Evolutionary conservation across 768 basidiomycete species (phyloP).

Genomic region (Crepidotus variabilis): DNA sequence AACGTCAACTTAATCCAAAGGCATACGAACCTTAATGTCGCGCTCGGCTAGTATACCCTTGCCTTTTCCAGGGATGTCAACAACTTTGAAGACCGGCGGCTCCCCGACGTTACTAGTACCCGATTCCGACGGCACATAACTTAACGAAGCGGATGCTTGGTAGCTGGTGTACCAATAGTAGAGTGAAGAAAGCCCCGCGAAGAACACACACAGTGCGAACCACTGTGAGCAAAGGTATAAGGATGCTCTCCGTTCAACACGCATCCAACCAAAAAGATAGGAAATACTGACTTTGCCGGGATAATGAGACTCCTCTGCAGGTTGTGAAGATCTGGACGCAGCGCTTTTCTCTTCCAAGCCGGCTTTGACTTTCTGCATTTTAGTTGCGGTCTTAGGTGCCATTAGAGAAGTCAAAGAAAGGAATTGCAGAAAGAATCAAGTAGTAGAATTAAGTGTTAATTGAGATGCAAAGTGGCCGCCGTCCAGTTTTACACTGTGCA

Average conservation of each 20-base stretch:
- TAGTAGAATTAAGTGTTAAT: too few species aligned
- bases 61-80: conserved; percentile 50
- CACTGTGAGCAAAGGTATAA: background rate
- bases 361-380: too few species aligned
- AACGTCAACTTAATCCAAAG: background rate
- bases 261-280: background rate
- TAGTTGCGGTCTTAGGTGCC: background rate
- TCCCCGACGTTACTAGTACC: background rate
- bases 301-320: background rate
- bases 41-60: conserved; percentile 51
- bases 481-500: too few species aligned
- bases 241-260: background rate
- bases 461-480: too few species aligned
- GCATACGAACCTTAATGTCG: conserved; percentile 40
- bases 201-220: conserved; percentile 7
- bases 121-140: background rate
- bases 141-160: too few species aligned
- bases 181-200: conserved; percentile 4
- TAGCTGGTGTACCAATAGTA: conserved; percentile 4
- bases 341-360: too few species aligned
- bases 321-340: too few species aligned
- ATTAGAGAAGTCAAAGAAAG: background rate
- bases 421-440: too few species aligned
- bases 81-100: conserved; percentile 29
- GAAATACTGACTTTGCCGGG: conserved; percentile 4